Conservation (phyloP, 2,329 filamentous ascomycete species). For the Epichloe amarillans region DNA sequence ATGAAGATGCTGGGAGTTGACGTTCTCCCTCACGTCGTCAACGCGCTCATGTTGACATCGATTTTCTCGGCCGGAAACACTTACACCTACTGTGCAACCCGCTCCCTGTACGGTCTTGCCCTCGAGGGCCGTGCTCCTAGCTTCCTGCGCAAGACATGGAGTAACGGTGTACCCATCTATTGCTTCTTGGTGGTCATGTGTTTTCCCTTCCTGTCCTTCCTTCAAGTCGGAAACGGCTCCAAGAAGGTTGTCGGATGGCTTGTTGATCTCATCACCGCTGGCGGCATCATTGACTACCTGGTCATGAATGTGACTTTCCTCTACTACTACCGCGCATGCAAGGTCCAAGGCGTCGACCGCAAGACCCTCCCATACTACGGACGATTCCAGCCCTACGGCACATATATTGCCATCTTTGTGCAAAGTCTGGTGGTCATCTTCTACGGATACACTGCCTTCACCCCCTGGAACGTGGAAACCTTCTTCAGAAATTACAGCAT, state of each 20-base stretch:
- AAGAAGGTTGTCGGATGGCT: conserved; percentile 40
- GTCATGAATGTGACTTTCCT: conserved; percentile 34
- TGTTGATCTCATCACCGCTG: conserved; percentile 42
- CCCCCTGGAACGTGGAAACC: conserved; percentile 32
- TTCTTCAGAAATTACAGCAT: conserved; percentile 45
- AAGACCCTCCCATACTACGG: conserved; percentile 42
- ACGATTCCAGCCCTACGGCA: conserved; percentile 45
- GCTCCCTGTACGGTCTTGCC: conserved; percentile 37
- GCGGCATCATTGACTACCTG: conserved; percentile 49
- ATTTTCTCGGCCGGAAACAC: conserved; percentile 36
- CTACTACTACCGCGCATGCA: conserved; percentile 36
- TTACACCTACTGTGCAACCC: conserved; percentile 37
- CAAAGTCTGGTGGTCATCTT: conserved; percentile 31
- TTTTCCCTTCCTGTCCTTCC: conserved; percentile 39
- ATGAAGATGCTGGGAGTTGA: conserved; percentile 40
- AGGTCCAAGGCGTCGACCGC: conserved; percentile 39
- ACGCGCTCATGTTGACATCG: conserved; percentile 34
- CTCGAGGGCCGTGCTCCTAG: conserved; percentile 34
- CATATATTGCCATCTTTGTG: conserved; percentile 29
- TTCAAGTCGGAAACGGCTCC: conserved; percentile 35
- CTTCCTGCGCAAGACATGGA: conserved; percentile 44
- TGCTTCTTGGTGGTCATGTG: conserved; percentile 40
- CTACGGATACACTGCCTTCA: conserved; percentile 43
- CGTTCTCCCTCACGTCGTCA: conserved; percentile 43
- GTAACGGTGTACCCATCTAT: conserved; percentile 47